Conservation (phyloP, 2,329 filamentous ascomycete species). For the Colletotrichum lindemuthianum region DNA sequence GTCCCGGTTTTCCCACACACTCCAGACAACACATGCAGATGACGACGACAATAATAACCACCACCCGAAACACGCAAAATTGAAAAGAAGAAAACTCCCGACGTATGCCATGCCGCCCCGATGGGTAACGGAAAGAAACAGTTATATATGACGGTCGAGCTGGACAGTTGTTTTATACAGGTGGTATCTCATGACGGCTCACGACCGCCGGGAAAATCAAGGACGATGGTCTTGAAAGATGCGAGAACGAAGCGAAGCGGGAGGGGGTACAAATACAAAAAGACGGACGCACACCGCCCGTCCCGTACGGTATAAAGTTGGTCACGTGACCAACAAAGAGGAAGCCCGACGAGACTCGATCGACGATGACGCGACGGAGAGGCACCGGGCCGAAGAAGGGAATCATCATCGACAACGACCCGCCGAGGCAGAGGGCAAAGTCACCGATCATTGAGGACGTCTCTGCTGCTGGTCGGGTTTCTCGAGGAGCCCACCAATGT, state of each 20-base stretch:
- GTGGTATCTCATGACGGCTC: conserved; percentile 37
- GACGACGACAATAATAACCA: background rate
- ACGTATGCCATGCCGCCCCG: conserved; percentile 23
- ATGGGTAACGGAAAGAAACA: conserved; percentile 1
- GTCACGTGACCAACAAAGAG: conserved; percentile 11
- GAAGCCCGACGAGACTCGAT: conserved; percentile 12
- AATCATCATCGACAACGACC: conserved; percentile 33
- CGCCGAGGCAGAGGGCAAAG: conserved; percentile 17
- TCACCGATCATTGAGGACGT: conserved; percentile 40
- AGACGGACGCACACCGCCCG: conserved; percentile 15
- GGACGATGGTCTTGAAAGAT: conserved; percentile 17
- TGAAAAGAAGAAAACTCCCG: conserved; percentile 18
- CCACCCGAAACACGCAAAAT: conserved; percentile 1
- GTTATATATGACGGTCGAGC: conserved; percentile 22
- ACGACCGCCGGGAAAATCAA: conserved; percentile 23
- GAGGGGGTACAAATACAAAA: conserved; percentile 23
- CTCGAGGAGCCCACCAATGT: conserved; percentile 71
- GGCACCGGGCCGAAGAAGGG: conserved; percentile 19
- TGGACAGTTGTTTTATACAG: conserved; percentile 31
- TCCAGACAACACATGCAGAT: conserved; percentile 16
- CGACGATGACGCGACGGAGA: conserved; percentile 17
- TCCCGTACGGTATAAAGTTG: conserved; percentile 16
- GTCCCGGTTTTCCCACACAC: conserved; percentile 14
- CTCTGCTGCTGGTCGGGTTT: conserved; percentile 55
- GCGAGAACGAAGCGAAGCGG: conserved; percentile 5